A percentile compares a stretch with the other conserved stretches of the same genome.
Conservation (phyloP, 371 early-diverging fungal genomes). For the Mucor saturninus region DNA sequence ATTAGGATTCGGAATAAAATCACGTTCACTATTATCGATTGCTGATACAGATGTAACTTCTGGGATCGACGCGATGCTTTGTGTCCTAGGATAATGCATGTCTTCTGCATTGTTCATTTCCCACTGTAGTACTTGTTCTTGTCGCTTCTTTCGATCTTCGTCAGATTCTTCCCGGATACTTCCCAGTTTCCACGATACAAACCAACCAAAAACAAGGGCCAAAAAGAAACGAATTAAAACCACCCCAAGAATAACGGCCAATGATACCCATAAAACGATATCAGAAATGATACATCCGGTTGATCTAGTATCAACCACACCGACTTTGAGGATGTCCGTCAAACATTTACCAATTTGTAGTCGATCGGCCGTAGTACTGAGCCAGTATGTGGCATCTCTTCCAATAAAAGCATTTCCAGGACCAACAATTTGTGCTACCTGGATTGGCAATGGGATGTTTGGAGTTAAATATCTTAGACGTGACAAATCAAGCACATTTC, state of each 20-base stretch:
- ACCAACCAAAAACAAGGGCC: slow-evolving; percentile 86
- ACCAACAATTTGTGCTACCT: slow-evolving; percentile 50
- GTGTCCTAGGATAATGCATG: slow-evolving; percentile 52
- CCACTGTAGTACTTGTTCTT: slow-evolving; percentile 65
- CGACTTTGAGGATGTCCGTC: slow-evolving; percentile 74
- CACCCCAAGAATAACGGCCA: slow-evolving; percentile 79
- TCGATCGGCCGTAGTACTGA: slow-evolving; percentile 60
- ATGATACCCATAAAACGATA: slow-evolving; percentile 75
- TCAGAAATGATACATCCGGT: slow-evolving; percentile 82
- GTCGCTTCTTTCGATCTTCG: slow-evolving; percentile 56
- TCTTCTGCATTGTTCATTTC: slow-evolving; percentile 70
- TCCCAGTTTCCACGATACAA: slow-evolving; percentile 74
- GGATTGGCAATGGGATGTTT: slow-evolving; percentile 48
- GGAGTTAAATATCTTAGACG: slow-evolving; percentile 50
- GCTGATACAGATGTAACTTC: neutral
- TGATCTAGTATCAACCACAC: slow-evolving; percentile 74
- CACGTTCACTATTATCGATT: neutral
- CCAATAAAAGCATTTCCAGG: slow-evolving; percentile 61
- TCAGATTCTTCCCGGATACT: slow-evolving; percentile 72
- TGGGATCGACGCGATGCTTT: slow-evolving; percentile 40
- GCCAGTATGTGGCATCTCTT: slow-evolving; percentile 65
- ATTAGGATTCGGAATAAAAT: neutral
- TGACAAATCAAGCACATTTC: slow-evolving; percentile 59
- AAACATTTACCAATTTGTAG: slow-evolving; percentile 67
- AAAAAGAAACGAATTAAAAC: slow-evolving; percentile 83